phyloP scores from a whole-genome alignment of 2,329 filamentous ascomycete species.

The Onygenales sp. region DNA sequence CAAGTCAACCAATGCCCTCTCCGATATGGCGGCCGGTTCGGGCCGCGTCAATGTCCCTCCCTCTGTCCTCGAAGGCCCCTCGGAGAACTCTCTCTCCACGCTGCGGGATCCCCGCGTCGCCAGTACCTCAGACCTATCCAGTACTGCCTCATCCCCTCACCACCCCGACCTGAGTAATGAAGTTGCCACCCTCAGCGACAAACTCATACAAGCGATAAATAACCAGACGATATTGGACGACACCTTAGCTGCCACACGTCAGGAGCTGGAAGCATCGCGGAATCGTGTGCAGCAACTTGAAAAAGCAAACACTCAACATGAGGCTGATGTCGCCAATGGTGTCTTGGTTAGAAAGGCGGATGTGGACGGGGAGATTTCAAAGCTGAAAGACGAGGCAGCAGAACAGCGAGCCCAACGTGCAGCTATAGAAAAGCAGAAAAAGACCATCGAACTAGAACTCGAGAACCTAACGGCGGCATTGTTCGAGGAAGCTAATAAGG shows the following conservation, averaged over 20 bases:
- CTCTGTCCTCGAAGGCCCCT: conserved; percentile 21
- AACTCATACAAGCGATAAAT: conserved; percentile 95
- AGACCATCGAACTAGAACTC: conserved; percentile 82
- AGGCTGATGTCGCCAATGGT: conserved; percentile 60
- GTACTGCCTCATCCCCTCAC: conserved; percentile 26
- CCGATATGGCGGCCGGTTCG: conserved; percentile 23
- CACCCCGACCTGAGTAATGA: conserved; percentile 60
- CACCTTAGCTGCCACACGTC: conserved; percentile 67
- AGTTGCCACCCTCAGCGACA: conserved; percentile 83
- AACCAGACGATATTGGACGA: conserved; percentile 90
- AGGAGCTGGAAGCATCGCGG: conserved; percentile 68
- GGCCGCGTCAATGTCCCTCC: conserved; percentile 15
- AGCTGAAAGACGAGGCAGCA: conserved; percentile 48
- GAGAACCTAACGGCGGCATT: conserved; percentile 83
- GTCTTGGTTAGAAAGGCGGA: conserved; percentile 66
- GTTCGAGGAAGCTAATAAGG: conserved; percentile 96
- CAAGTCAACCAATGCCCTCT: conserved; percentile 35
- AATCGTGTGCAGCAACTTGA: conserved; percentile 62
- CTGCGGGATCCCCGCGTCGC: conserved; percentile 35
- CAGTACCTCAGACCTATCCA: conserved; percentile 25
- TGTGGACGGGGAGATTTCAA: conserved; percentile 61
- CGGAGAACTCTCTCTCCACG: conserved; percentile 36
- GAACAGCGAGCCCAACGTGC: conserved; percentile 58
- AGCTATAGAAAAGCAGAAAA: conserved; percentile 67
- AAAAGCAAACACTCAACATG: conserved; percentile 57